phyloP scores from a whole-genome alignment of 2,329 filamentous ascomycete species.

The Sporothrix luriei region DNA sequence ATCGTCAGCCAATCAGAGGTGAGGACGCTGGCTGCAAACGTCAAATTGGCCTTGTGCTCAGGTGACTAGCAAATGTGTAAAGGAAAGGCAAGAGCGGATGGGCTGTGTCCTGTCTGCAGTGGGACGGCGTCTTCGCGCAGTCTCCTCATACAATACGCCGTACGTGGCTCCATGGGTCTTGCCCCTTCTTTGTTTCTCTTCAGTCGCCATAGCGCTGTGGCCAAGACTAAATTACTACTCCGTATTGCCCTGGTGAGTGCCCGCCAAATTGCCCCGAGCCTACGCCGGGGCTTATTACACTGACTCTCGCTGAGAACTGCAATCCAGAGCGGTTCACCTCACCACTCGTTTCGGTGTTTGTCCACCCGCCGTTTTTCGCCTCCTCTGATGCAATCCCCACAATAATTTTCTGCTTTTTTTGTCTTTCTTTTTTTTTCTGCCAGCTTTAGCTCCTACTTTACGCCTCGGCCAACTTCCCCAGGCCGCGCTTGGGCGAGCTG shows the following conservation, averaged over 20 bases:
- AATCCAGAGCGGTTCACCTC: neutral
- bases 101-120: slow-evolving; percentile 22
- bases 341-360: slow-evolving; percentile 8
- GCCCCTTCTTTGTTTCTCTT: slow-evolving; percentile 14
- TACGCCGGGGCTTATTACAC: neutral
- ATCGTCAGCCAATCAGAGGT: slow-evolving; percentile 33
- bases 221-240: slow-evolving; percentile 20
- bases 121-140: slow-evolving; percentile 12
- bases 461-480: slow-evolving; percentile 31
- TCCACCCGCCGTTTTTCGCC: slow-evolving; percentile 26
- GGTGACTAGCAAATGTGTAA: slow-evolving; percentile 27
- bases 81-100: slow-evolving; percentile 21
- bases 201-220: slow-evolving; percentile 24
- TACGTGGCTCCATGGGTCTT: neutral
- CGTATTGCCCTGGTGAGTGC: neutral
- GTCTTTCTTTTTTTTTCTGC: neutral
- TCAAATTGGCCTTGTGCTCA: slow-evolving; percentile 28
- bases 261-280: slow-evolving; percentile 1
- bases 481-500: slow-evolving; percentile 26
- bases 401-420: slow-evolving; percentile 11
- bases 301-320: neutral
- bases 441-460: slow-evolving; percentile 11
- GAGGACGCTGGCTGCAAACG: slow-evolving; percentile 15
- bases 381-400: slow-evolving; percentile 23
- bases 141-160: slow-evolving; percentile 18